Evolutionary conservation across 805 yeast species (phyloP), one percentile per base, ranked within the genome.

Genomic region (Cyberlindnera amylophila): DNA sequence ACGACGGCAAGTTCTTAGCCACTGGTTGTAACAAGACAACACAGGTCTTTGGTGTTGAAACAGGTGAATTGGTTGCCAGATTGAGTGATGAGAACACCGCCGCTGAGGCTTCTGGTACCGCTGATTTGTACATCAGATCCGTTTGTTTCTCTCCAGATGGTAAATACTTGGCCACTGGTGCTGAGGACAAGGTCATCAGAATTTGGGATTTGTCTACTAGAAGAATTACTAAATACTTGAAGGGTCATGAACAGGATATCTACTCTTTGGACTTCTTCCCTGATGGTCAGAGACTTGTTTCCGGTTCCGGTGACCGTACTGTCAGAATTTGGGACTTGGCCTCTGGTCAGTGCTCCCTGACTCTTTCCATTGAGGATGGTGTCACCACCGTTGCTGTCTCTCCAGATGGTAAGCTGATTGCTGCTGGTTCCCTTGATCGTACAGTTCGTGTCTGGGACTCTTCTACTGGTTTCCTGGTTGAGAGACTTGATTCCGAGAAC

Each of bases 391-490:
- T 91, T 35, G 96, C 97, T 16, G 91, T 91, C 32, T 86, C 96
- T 33, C 97, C 97, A 38, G 95, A 91, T 64, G 96, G 97, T 31
- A 79, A 82, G 54, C 78, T 81, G 55, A 88, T 93, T 56, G 98
- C 97, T 31, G 98, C 97, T 14, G 99, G 99, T 38, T 86, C 96
- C 28, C 77, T 91, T 52, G 99, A 91, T 70, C 77, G 95, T 67
- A 85, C 96, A 26, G 97, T 93, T 39, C 77, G 98, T 50, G 96
- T 93, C 36, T 91, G 98, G 97, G 96, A 91, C 67, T 84, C 96
- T 9, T 78, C 86, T 35, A 85, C 95, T 19, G 96, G 96, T 2
- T 85, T 85, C 70, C 69, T 90, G 40, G 95, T 91, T 32, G 97
- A 90, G 71, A 77, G 96, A 61, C 74, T 91, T 50, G 97, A 90